Base-by-base conservation (phyloP, 331 rosid species). In the Acacia concinna region DNA sequence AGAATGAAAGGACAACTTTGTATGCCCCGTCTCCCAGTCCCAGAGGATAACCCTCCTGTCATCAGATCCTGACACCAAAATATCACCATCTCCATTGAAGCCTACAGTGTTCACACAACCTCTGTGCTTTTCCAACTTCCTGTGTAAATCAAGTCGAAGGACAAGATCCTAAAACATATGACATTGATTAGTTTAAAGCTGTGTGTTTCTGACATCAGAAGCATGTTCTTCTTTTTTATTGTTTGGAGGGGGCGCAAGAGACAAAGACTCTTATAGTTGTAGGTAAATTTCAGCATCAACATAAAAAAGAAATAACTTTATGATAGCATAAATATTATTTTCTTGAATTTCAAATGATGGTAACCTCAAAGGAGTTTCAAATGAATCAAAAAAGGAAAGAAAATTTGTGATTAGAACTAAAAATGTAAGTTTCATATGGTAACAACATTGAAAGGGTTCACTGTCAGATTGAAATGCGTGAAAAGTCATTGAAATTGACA, bases 71-170 rank as follows among this genome's bases (percentile, higher is more conserved):
- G 92, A 88, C 60, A 90, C 79, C 82, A 90, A 78, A 68, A 87
- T 76, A 38, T 82, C 89, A 74, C 92, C 95, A 57, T 71, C 82
- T 37, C 52, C 88, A 82, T 78, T 90, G 83, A 90, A 90, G 91
- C 87, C 82, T 59, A 90, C 85, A 8, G 92, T 88, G 84, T 90
- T 90, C 23, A 90, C 92, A 84, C 95, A 90, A 43, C 92, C 92
- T 71, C 31, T 84, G 73, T 90, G 95, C 76, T 81, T 86, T 14
- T 78, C 87, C 52, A 90, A 74, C 84, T 88, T 90, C 85, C 71
- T 68, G 54, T 72, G 66, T 66, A 88, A 31, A 77, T 87, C 95
- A 63, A 90, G 85, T 25, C 91, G 86, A 25, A 84, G 88, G 75
- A 90, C 95, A 20, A 90, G 89, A 86, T 85, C 91, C 95, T 90